Percentiles rank a stretch among this genome's conserved stretches.
These are phyloP conservation scores for Atkinsonella texensis DNA, from an alignment of 2,329 filamentous ascomycete species.

Conservation along the genomic window DNA sequence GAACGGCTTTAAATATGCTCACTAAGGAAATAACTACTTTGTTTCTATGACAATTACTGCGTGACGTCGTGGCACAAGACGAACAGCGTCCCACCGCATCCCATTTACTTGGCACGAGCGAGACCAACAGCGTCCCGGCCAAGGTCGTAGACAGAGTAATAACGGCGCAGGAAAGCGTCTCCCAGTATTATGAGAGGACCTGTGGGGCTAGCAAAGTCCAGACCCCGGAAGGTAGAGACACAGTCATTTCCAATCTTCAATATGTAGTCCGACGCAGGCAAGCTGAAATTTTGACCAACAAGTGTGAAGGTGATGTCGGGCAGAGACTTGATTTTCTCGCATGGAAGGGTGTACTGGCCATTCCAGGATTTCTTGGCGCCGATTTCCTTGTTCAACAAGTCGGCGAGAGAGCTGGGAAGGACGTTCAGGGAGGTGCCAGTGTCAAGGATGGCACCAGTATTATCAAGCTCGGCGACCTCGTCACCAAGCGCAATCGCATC, in stretches of 20 bases:
- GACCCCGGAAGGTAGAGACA: constrained; percentile 95
- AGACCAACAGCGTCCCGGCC: constrained; percentile 82
- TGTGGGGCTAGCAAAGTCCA: constrained; percentile 79
- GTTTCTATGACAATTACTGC: no score
- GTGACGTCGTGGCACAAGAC: no score
- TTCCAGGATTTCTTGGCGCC: constrained; percentile 97
- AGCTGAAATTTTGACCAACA: constrained; percentile 84
- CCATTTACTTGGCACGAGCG: constrained; percentile 61
- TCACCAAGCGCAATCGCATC: constrained; percentile 84
- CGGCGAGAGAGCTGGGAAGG: constrained; percentile 79
- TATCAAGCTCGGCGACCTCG: constrained; percentile 75
- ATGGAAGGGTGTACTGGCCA: constrained; percentile 93
- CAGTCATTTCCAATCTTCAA: constrained; percentile 91
- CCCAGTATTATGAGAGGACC: constrained; percentile 92
- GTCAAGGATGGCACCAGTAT: constrained; percentile 94
- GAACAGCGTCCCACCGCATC: no score
- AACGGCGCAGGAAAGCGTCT: constrained; percentile 72
- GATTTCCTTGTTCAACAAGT: constrained; percentile 95
- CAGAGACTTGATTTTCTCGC: constrained; percentile 66
- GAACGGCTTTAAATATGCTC: neutral
- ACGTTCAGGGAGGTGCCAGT: constrained; percentile 97
- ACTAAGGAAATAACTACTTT: neutral
- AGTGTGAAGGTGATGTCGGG: constrained; percentile 89
- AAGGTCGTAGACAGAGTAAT: constrained; percentile 94
- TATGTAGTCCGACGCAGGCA: constrained; percentile 83